Evolutionary conservation across 345 rosid species (phyloP), one percentile per base, ranked within the genome.

Genomic region (Linum trigynum): DNA sequence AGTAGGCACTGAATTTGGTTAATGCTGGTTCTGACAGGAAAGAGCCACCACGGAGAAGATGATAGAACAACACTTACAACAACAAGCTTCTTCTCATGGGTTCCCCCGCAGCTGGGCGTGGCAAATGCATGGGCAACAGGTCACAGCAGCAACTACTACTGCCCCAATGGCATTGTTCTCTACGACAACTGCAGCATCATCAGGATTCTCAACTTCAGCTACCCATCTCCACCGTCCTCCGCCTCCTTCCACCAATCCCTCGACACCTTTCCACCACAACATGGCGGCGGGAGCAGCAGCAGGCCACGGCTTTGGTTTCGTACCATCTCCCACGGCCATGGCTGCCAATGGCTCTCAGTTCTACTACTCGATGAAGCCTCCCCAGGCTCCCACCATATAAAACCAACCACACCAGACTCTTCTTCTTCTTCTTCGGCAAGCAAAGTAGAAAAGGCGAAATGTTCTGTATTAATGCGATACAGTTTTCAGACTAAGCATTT

Each of bases 191-290:
- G 98, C 98, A 92, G 98, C 98, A 89, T 92, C 98, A 90, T 92
- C 98, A 92, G 90, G 98, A 92, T 92, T 92, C 98, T 86, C 97
- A 65, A 81, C 65, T 72, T 77, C 87, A 71, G 82, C 88, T 59
- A 75, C 80, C 67, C 83, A 82, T 16, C 83, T 73, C 65, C 45
- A 4, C 45, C 45, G 5, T 41, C 83, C 85, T n/a, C 82, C 74
- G 64, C 56, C 86, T 57, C 79, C 87, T 71, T 79, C 89, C 75
- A 67, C 66, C 71, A 80, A 76, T 71, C 79, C 87, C 15, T 75
- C 86, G 3, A 77, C 79, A 78, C 77, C 80, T 53, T 71, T 71
- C 77, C 63, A 67, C 41, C 79, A 48, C 14, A 15, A 12, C 12
- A 7, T 45, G 10, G 51, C 51, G 2, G 12, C 51, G 2, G 51